Conservation (phyloP, 768 basidiomycete species). For the Cystoderma amianthinum region DNA sequence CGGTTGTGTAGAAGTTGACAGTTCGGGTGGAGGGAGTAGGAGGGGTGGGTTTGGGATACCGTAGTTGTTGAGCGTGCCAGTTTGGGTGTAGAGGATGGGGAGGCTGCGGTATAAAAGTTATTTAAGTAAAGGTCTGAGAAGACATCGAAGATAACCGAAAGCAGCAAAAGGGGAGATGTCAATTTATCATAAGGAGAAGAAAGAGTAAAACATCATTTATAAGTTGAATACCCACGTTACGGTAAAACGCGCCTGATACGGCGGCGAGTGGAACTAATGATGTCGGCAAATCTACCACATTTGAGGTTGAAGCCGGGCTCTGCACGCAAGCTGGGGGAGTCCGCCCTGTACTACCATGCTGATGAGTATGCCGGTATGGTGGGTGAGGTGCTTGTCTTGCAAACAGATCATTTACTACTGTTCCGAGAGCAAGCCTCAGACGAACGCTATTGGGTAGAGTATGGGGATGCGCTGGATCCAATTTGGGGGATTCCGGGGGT, state of each 20-base stretch:
- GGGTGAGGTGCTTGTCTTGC: constrained; percentile 59
- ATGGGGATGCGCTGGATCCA: constrained; percentile 41
- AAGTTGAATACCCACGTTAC: too few species aligned
- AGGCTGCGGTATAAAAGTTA: too few species aligned
- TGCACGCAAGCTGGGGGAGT: constrained; percentile 15
- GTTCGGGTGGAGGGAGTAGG: constrained; percentile 31
- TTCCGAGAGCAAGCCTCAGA: constrained; percentile 65
- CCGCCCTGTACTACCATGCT: constrained; percentile 13
- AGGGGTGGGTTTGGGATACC: too few species aligned
- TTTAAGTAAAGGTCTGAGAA: too few species aligned
- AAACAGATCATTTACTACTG: constrained; percentile 79
- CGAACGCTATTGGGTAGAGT: constrained; percentile 77
- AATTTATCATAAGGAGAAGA: too few species aligned
- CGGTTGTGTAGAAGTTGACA: constrained; percentile 46
- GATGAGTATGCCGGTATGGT: constrained; percentile 34
- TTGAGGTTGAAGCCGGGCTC: constrained; percentile 11
- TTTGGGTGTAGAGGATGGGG: too few species aligned
- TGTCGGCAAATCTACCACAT: constrained; percentile 17
- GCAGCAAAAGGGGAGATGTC: too few species aligned
- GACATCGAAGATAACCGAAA: too few species aligned
- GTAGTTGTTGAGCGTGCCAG: too few species aligned
- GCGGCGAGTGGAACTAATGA: constrained; percentile 17
- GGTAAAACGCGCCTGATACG: constrained; percentile 23
- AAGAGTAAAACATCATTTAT: too few species aligned
- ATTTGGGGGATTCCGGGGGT: constrained; percentile 44